Conservation (phyloP, 129 eudicot genomes). For the Flaveria linearis region DNA sequence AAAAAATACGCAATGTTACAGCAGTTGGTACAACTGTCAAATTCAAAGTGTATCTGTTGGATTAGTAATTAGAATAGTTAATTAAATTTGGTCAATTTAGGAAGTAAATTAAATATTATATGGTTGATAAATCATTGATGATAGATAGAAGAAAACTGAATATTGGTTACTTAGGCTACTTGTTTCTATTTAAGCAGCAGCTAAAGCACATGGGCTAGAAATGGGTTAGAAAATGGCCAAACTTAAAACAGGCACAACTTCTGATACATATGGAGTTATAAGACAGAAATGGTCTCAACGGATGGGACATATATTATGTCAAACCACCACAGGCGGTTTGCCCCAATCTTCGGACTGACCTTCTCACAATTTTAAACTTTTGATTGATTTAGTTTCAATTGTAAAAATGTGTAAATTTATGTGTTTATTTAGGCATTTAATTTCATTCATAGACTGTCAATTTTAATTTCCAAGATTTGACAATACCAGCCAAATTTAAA, state of each 20-base stretch:
- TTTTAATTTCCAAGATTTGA: too few species aligned
- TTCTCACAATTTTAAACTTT: background rate
- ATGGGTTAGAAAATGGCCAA: too few species aligned
- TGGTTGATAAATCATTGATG: background rate
- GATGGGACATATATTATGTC: background rate
- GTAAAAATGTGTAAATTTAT: too few species aligned
- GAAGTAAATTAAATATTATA: background rate
- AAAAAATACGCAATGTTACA: too few species aligned
- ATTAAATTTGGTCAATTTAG: constrained; percentile 27
- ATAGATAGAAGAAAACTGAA: background rate
- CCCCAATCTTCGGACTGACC: background rate
- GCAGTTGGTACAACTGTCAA: too few species aligned
- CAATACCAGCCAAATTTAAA: background rate
- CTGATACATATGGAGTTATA: background rate
- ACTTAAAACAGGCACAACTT: background rate
- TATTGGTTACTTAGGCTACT: constrained; percentile 1
- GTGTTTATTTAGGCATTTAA: background rate
- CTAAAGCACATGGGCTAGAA: background rate
- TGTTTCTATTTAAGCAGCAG: background rate
- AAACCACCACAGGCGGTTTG: background rate
- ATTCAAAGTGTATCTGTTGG: constrained; percentile 45
- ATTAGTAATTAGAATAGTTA: constrained; percentile 70
- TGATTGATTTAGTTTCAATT: background rate
- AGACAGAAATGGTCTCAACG: background rate
- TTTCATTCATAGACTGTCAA: background rate